Percentiles rank a stretch among this genome's conserved stretches.
phyloP scores from a whole-genome alignment of 2,329 filamentous ascomycete genomes.

The Fusarium caatingaense region DNA sequence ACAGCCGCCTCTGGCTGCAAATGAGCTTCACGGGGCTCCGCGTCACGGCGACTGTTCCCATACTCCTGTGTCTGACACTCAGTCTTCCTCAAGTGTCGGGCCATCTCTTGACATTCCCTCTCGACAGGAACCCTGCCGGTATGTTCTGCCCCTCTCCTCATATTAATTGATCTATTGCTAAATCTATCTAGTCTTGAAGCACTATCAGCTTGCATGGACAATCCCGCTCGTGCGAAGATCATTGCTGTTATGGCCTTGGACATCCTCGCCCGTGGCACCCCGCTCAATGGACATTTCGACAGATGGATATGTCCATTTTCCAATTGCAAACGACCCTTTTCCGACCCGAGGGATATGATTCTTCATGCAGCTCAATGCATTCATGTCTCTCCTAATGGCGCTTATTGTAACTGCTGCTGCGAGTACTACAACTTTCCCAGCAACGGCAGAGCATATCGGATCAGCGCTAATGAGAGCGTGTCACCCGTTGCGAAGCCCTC shows the following conservation, averaged over 20 bases:
- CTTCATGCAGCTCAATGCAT: not conserved
- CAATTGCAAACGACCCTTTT: not conserved
- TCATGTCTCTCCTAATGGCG: not conserved
- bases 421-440: not conserved
- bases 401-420: not conserved
- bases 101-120: not conserved
- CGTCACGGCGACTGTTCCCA: rapidly evolving
- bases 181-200: not conserved
- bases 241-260: not conserved
- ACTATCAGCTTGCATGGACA: rapidly evolving
- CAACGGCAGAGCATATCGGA: rapidly evolving
- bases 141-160: rapidly evolving
- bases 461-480: no score
- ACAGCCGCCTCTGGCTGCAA: not conserved
- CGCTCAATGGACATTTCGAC: not conserved
- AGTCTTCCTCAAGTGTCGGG: rapidly evolving
- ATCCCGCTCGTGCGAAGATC: rapidly evolving
- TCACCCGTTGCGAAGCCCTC: rapidly evolving
- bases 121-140: not conserved
- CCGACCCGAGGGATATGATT: not conserved
- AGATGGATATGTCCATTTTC: not conserved
- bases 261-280: not conserved
- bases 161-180: rapidly evolving
- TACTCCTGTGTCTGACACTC: rapidly evolving
- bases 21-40: not conserved